Conservation (phyloP, 345 rosid genomes). For the Salix arbutifolia region DNA sequence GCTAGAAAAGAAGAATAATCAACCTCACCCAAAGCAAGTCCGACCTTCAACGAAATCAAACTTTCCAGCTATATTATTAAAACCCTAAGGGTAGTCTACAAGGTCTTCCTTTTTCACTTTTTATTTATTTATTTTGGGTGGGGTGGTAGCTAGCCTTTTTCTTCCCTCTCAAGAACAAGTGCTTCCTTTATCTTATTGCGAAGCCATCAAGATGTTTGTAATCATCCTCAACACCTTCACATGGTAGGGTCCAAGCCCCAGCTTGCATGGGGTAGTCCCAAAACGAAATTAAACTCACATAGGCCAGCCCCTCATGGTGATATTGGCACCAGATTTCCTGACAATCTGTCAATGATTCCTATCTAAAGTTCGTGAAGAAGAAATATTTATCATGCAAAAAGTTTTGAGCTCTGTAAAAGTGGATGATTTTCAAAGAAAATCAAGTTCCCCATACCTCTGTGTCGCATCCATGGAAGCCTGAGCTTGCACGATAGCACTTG, state of each 20-base stretch:
- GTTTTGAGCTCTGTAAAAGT: background rate
- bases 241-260: constrained; percentile 10
- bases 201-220: background rate
- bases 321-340: background rate
- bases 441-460: background rate
- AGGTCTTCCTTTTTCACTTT: background rate
- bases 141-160: background rate
- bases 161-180: background rate
- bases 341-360: constrained; percentile 7
- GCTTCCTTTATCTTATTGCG: background rate
- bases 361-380: background rate
- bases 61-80: background rate
- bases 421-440: background rate
- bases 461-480: background rate
- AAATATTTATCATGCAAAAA: background rate
- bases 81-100: background rate
- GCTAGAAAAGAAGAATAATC: background rate
- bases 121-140: background rate
- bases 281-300: background rate
- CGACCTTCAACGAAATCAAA: background rate
- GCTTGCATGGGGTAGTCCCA: background rate
- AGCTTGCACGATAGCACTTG: background rate
- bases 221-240: background rate
- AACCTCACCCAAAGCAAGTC: background rate
- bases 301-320: background rate